Conservation (phyloP, 23 red algal species). For the Pyropia yezoensis region DNA sequence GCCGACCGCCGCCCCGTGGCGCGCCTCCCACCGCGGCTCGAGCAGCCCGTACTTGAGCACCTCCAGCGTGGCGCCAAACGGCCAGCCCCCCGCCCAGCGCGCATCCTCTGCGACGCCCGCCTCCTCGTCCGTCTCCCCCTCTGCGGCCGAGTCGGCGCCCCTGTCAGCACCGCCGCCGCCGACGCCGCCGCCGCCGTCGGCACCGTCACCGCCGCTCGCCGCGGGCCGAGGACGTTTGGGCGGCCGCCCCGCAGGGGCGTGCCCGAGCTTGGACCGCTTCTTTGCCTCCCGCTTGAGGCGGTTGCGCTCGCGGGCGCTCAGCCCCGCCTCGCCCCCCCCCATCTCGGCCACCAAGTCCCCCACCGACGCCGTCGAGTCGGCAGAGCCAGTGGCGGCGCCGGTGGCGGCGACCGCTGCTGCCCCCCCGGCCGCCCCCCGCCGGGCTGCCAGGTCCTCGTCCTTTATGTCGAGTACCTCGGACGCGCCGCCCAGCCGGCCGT, state of each 20-base stretch:
- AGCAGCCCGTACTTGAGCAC: conserved; percentile 58
- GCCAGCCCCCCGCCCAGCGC: conserved; percentile 8
- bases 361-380: background rate
- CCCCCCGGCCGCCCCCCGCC: too few species aligned
- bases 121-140: conserved; percentile 33
- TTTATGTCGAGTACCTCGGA: conserved; percentile 48
- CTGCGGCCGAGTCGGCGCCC: conserved; percentile 5
- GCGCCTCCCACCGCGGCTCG: conserved; percentile 59
- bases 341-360: conserved; percentile 28
- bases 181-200: background rate
- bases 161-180: background rate
- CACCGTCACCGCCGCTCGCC: background rate
- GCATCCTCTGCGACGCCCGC: conserved; percentile 38
- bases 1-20: conserved; percentile 87
- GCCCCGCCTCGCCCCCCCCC: conserved; percentile 1
- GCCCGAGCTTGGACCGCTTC: conserved; percentile 18
- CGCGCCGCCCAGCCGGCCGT: conserved; percentile 15
- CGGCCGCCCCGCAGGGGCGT: background rate
- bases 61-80: conserved; percentile 50
- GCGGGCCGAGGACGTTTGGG: conserved; percentile 25
- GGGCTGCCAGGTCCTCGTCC: conserved; percentile 31
- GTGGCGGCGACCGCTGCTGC: too few species aligned
- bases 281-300: conserved; percentile 51
- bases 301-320: conserved; percentile 56
- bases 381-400: background rate